A percentile compares a stretch with the other conserved stretches of the same genome.
phyloP scores from a whole-genome alignment of 1,139 yeast genomes.

The Sugiyamaella paludigena region DNA sequence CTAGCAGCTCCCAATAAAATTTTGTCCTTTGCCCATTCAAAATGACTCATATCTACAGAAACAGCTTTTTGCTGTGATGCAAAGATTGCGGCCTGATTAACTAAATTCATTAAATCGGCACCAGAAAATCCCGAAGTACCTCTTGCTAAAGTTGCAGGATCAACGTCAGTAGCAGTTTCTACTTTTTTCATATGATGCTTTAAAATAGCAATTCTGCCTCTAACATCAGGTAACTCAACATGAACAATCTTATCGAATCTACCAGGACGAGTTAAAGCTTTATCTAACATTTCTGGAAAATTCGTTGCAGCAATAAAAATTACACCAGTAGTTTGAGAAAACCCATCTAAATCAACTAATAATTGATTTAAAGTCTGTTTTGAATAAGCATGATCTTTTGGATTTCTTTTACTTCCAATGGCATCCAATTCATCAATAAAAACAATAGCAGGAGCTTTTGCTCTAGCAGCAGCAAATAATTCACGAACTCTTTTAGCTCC shows the following conservation, averaged over 20 bases:
- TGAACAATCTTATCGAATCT: conserved; percentile 94
- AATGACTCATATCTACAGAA: conserved; percentile 84
- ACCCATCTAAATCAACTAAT: conserved; percentile 94
- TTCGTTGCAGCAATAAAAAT: conserved; percentile 97
- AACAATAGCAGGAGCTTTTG: conserved; percentile 94
- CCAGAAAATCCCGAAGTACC: conserved; percentile 98
- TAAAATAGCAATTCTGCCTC: conserved; percentile 92
- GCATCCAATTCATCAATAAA: conserved; percentile 98
- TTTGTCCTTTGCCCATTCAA: conserved; percentile 99
- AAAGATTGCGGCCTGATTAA: conserved; percentile 96
- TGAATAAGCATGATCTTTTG: conserved; percentile 96
- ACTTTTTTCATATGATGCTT: conserved; percentile 91
- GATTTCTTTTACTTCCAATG: conserved; percentile 96
- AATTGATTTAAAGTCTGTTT: conserved; percentile 95
- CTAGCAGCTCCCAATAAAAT: conserved; percentile 97
- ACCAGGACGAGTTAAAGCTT: conserved; percentile 97
- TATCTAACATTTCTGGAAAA: conserved; percentile 94
- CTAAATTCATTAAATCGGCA: conserved; percentile 92
- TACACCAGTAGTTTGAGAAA: conserved; percentile 87
- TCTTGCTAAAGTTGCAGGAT: conserved; percentile 84
- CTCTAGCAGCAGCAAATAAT: conserved; percentile 86
- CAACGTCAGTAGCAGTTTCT: conserved; percentile 80
- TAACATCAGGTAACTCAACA: conserved; percentile 95
- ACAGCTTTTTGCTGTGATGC: conserved; percentile 93
- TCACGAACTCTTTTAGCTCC: conserved; percentile 98